Evolutionary conservation across 2,329 filamentous ascomycete species (phyloP).

Genomic region (Talaromyces sp.): DNA sequence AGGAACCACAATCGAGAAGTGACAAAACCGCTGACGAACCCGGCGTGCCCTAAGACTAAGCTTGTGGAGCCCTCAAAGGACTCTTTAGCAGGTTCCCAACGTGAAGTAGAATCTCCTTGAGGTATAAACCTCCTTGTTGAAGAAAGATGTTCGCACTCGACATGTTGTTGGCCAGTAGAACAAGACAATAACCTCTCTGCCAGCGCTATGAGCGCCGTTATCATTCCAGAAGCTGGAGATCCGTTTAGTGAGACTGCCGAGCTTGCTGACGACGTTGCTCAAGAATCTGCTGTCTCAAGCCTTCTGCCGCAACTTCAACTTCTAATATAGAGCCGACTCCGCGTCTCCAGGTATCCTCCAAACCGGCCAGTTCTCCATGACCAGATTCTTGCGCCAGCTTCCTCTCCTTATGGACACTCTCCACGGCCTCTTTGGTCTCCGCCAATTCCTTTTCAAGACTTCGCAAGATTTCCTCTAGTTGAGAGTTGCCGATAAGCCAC

Average conservation of each 20-base stretch:
- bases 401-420: conserved; percentile 68
- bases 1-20: no score
- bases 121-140: not conserved
- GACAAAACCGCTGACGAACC: no score
- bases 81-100: not conserved
- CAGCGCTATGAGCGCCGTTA: not conserved
- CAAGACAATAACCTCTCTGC: not conserved
- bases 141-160: not conserved
- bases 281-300: conserved; percentile 63
- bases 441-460: conserved; percentile 72
- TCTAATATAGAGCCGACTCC: conserved; percentile 78
- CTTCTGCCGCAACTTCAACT: conserved; percentile 79
- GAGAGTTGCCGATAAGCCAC: conserved; percentile 83
- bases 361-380: conserved; percentile 65
- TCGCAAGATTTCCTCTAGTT: conserved; percentile 69
- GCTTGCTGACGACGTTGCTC: conserved; percentile 52
- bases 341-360: conserved; percentile 76
- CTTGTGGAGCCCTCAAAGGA: not conserved
- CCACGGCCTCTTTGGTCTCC: conserved; percentile 63
- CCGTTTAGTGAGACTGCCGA: conserved; percentile 30
- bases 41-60: not conserved
- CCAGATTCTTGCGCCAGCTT: conserved; percentile 68
- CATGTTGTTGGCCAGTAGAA: not conserved
- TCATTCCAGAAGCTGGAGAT: not conserved
- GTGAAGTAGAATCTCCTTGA: not conserved